A percentile compares a stretch with the other conserved stretches of the same genome.
Evolutionary conservation across 306 rosid species (phyloP).

Genomic region (Mucuna pruriens): DNA sequence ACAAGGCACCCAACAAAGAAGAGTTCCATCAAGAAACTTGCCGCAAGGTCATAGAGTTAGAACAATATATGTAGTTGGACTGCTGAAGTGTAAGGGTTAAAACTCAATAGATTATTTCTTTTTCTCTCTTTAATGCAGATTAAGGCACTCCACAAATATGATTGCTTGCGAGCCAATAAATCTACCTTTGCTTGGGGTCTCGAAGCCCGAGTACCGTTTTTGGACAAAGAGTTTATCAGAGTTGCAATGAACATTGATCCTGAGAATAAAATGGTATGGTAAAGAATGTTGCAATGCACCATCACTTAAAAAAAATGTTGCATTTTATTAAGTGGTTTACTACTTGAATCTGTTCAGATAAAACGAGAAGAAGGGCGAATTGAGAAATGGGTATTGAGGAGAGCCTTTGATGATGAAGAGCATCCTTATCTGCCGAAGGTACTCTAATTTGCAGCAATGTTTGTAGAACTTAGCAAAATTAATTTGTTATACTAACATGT

Average conservation of each 20-base stretch:
- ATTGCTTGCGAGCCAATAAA: slow-evolving; percentile 87
- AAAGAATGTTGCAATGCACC: not conserved
- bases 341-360: slow-evolving; percentile 52
- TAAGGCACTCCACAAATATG: slow-evolving; percentile 83
- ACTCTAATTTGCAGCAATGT: not conserved
- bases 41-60: slow-evolving; percentile 60
- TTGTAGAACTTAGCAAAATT: too few species aligned
- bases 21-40: slow-evolving; percentile 90
- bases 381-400: slow-evolving; percentile 86
- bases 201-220: slow-evolving; percentile 89
- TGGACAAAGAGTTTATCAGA: slow-evolving; percentile 72
- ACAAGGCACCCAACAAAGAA: slow-evolving; percentile 90
- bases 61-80: not conserved
- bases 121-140: slow-evolving; percentile 49
- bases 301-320: not conserved
- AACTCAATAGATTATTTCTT: not conserved
- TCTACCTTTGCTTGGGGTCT: slow-evolving; percentile 86
- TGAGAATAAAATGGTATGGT: slow-evolving; percentile 63
- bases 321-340: not conserved
- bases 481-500: slow-evolving; percentile 25
- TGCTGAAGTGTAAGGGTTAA: not conserved
- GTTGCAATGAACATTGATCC: slow-evolving; percentile 87
- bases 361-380: slow-evolving; percentile 65
- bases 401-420: slow-evolving; percentile 83
- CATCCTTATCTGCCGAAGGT: slow-evolving; percentile 89